A percentile compares a stretch with the other conserved stretches of the same genome.
These are phyloP conservation scores for Colletotrichum eleusines DNA, from an alignment of 2,329 filamentous ascomycete genomes.

Conservation along the genomic window DNA sequence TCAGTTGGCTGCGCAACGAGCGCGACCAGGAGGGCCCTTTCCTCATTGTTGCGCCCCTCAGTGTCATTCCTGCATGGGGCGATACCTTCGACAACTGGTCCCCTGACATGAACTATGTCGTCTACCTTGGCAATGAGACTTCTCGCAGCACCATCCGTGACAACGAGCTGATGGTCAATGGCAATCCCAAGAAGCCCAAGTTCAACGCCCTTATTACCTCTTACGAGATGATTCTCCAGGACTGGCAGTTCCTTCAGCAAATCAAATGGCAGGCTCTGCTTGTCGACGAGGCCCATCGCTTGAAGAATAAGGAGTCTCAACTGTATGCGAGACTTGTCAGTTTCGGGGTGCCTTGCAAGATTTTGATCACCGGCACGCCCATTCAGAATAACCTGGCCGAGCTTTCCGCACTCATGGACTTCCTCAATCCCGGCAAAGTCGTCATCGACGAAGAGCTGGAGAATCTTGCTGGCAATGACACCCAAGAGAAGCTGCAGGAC, in stretches of 20 bases:
- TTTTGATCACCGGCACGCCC: constrained; percentile 96
- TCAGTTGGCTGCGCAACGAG: constrained; percentile 95
- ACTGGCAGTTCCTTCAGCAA: constrained; percentile 84
- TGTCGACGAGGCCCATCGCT: constrained; percentile 94
- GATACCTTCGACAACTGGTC: constrained; percentile 98
- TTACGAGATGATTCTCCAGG: constrained; percentile 93
- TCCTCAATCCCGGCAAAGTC: constrained; percentile 94
- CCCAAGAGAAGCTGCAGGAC: constrained; percentile 87
- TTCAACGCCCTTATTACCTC: constrained; percentile 99
- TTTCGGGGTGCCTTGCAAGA: constrained; percentile 88
- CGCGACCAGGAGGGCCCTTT: constrained; percentile 93
- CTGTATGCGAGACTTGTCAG: constrained; percentile 87
- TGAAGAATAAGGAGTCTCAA: constrained; percentile 97
- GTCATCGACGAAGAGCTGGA: constrained; percentile 94
- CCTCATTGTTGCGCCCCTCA: constrained; percentile 95
- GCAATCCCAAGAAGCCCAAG: constrained; percentile 88
- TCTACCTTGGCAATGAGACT: constrained; percentile 91
- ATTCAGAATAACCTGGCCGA: constrained; percentile 98
- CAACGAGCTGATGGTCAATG: constrained; percentile 88
- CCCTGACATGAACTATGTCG: constrained; percentile 95
- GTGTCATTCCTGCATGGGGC: constrained; percentile 97
- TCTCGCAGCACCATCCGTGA: constrained; percentile 90
- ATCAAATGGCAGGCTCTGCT: constrained; percentile 99
- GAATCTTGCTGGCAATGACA: constrained; percentile 78
- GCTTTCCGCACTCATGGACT: constrained; percentile 92